Percentiles rank a stretch among this genome's conserved stretches.
These are phyloP conservation scores for Ganoderma resinaceum DNA, from an alignment of 1,284 basidiomycete species.

Conservation along the genomic window DNA sequence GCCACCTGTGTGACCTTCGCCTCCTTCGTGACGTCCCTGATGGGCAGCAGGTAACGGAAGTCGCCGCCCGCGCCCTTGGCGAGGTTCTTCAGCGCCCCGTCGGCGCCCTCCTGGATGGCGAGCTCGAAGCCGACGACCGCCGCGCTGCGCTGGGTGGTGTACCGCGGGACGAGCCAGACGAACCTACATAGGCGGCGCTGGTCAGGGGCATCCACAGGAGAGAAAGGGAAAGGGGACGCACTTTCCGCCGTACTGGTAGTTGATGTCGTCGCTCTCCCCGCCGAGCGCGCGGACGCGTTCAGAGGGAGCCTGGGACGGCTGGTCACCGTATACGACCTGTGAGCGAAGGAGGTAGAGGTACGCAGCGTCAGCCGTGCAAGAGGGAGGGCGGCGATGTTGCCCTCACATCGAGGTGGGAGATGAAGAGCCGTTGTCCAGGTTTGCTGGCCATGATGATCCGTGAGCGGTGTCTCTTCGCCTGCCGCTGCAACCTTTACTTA, in stretches of 20 bases:
- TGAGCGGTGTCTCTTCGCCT: neutral
- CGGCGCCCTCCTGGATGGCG: constrained; percentile 13
- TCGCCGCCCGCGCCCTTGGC: constrained; percentile 21
- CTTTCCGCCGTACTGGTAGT: constrained; percentile 17
- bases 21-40: constrained; percentile 2
- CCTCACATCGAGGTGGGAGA: neutral
- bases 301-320: constrained; percentile 11
- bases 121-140: constrained; percentile 18
- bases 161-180: constrained; percentile 14
- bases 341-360: neutral
- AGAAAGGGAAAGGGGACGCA: neutral
- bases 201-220: neutral
- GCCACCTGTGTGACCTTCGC: constrained; percentile 12
- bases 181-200: neutral
- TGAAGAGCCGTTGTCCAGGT: neutral
- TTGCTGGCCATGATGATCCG: neutral
- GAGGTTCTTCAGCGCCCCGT: constrained; percentile 10
- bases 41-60: constrained; percentile 15
- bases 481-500: neutral
- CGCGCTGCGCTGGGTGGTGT: neutral
- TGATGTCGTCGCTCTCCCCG: constrained; percentile 19
- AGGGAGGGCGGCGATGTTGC: neutral
- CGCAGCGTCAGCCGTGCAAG: neutral
- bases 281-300: constrained; percentile 16
- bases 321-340: constrained; percentile 20